These are phyloP conservation scores for Colletotrichum higginsianum DNA, from an alignment of 2,329 filamentous ascomycete genomes.

Conservation along the genomic window DNA sequence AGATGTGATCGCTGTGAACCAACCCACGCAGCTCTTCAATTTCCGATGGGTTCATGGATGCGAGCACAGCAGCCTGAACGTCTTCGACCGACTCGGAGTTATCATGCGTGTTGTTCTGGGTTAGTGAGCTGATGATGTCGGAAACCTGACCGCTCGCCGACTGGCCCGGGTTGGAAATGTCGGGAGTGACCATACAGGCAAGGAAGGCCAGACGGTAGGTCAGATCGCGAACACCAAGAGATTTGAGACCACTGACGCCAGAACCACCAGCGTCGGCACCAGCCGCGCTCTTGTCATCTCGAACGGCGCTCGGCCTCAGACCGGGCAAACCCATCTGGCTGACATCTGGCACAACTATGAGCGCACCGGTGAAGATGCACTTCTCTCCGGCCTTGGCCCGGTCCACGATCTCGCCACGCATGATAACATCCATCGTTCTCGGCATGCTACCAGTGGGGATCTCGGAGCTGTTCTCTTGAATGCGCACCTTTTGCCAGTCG, in stretches of 20 bases:
- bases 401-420: conserved; percentile 97
- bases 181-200: conserved; percentile 94
- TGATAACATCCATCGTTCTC: conserved; percentile 95
- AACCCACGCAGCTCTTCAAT: conserved; percentile 93
- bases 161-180: conserved; percentile 85
- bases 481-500: conserved; percentile 98
- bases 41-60: conserved; percentile 87
- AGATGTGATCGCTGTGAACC: conserved; percentile 97
- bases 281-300: conserved; percentile 82
- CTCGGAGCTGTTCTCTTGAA: conserved; percentile 98
- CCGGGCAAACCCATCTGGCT: conserved; percentile 95
- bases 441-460: conserved; percentile 99
- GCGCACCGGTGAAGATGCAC: conserved; percentile 95
- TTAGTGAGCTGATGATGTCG: conserved; percentile 89
- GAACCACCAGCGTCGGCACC: conserved; percentile 86
- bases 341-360: conserved; percentile 97
- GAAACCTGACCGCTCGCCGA: conserved; percentile 81
- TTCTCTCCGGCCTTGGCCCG: conserved; percentile 97
- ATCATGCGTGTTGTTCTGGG: conserved; percentile 79
- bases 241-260: conserved; percentile 90
- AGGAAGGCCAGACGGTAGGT: conserved; percentile 98
- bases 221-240: conserved; percentile 92
- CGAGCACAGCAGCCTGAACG: conserved; percentile 88
- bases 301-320: conserved; percentile 83
- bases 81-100: conserved; percentile 81